Base-by-base conservation (phyloP, 805 yeast genomes). In the Suhomyces canberraensis region DNA sequence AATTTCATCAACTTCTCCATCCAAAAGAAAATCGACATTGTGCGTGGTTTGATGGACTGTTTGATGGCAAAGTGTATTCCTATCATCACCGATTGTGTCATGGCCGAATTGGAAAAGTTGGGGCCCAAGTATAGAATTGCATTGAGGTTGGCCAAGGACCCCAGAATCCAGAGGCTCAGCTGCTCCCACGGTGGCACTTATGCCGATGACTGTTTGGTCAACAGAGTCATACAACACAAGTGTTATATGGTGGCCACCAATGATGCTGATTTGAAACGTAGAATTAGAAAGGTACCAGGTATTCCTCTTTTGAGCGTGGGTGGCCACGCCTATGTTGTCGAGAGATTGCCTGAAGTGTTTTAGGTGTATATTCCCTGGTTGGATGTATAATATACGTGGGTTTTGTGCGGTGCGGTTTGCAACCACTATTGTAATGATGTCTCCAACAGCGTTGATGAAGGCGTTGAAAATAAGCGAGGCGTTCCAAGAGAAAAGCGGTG, bases 291-390 rank as follows among this genome's bases (percentile, higher is more conserved):
- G 61, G 88, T 93, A 18, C 98, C 98, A 1, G 98, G 98, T 52
- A 85, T 93, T 44, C 98, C 98, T 9, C 70, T 93, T 24, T 79
- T 93, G 95, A 87, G 96, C 64, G 98, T 93, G 5, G 98, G 98
- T 24, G 84, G 84, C 2, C 95, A 88, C 59, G 70, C 89, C 1
- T 93, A 91, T 58, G 96, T 86, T 25, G 82, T 93, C 47, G 98
- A 93, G 62, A 78, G 96, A 59, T 74, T 93, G 40, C 98, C 98
- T 2, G 96, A 90, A 60, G 96, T 85, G n/a, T 84, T 84, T 54
- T 84, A 52, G 42, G 29, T 15, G 4, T 21, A 24, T 25, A 31
- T 32, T 31, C 33, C 33, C 35, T 32, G 35, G 35, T 16, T 25
- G 35, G 35, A 32, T 16, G 11, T 24, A 24, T 9, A 8, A 24